Evolutionary conservation across 2,329 filamentous ascomycete species (phyloP).

Genomic region (Trichoderma atrobrunneum): DNA sequence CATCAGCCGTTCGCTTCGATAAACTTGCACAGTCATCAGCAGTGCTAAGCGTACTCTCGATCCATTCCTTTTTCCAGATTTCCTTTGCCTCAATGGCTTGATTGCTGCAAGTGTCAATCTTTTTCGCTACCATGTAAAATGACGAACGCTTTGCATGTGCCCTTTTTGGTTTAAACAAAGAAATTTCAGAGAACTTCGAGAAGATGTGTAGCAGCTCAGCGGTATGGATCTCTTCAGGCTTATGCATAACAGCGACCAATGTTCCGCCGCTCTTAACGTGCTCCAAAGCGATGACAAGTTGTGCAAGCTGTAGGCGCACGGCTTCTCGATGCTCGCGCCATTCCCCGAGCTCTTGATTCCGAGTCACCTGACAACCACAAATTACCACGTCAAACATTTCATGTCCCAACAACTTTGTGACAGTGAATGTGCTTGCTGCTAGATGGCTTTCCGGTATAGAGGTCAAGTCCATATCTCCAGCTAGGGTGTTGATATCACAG

Average conservation of each 20-base stretch:
- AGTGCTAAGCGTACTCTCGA: neutral
- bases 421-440: neutral
- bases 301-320: neutral
- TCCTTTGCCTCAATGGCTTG: neutral
- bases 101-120: neutral
- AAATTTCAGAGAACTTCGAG: neutral
- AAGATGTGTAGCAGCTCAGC: neutral
- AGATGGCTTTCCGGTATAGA: neutral
- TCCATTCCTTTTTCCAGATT: neutral
- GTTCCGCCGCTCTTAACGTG: neutral
- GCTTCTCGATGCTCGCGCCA: neutral
- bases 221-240: neutral
- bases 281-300: neutral
- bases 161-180: neutral
- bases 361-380: neutral
- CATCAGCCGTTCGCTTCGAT: neutral
- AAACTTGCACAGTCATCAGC: neutral
- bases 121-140: neutral
- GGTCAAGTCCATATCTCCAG: neutral
- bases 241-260: neutral
- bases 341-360: neutral
- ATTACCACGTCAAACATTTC: neutral
- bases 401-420: neutral
- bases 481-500: neutral
- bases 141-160: neutral